Base-by-base conservation (phyloP, 2,329 filamentous ascomycete species). In the Epichloe coenophiala region DNA sequence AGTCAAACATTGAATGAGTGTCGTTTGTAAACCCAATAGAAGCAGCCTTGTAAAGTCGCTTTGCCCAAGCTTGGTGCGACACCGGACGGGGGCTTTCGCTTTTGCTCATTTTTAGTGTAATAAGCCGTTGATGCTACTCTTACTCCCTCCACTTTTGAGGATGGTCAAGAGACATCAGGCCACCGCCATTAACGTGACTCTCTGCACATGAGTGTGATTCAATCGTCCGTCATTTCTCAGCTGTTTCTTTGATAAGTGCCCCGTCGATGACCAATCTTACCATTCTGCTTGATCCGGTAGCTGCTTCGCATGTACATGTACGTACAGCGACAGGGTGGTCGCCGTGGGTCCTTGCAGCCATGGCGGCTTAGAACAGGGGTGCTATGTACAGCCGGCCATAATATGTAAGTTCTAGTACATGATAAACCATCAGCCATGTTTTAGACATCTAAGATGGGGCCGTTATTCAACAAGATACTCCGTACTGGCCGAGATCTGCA, bases 201-300 rank as follows among this genome's bases (percentile, higher is more conserved):
- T 31, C 27, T 9, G 31, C 31, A 31, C 31, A 31, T 31, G 31
- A 31, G 31, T 9, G 31, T 31, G 31, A 31, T 31, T 31, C 19
- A 23, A 21, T 41, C 15, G 2, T 45, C 8, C 13, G 36, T 31
- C 21, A 11, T 33, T 40, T 12, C 27, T 13, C 23, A 21, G 19
- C 36, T 27, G 19, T 47, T 31, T 33, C 21, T 31, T 47, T 23
- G 37, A 36, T 13, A 33, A 40, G 19, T 2, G 9, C 35, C 19
- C 45, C 49, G 19, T 51, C 12, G 35, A 43, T 19, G 27, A 42
- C 27, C 49, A 51, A 47, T 44, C 33, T 46, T 51, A 51, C 47
- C 53, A 51, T 39, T 45, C 47, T 41, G 48, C 45, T 48, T 51
- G 53, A 51, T 53, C 49, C 43, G 44, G 44, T 42, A 41, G 47